Conservation (phyloP, 352 stramenopile genomes). For the Globisporangium spinosum region DNA sequence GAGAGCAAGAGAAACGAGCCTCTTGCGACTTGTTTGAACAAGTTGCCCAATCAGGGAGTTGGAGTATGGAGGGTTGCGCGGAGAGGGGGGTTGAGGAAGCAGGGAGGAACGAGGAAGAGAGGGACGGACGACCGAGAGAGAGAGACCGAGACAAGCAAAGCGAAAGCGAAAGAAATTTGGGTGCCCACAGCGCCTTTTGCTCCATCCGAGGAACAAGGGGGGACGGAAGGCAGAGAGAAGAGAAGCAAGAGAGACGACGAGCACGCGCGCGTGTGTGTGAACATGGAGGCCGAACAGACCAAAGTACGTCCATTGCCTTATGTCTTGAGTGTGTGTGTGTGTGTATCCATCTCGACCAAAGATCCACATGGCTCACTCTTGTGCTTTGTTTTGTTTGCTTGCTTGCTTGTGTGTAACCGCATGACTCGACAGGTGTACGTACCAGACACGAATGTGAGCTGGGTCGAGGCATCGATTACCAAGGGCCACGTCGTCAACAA, state of each 20-base stretch:
- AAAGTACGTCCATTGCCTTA: constrained; percentile 10
- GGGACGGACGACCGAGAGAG: background rate
- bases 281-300: constrained; percentile 23
- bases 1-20: constrained; percentile 8
- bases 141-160: background rate
- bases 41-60: background rate
- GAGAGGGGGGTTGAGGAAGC: background rate
- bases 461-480: constrained; percentile 80
- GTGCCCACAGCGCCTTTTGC: constrained; percentile 18
- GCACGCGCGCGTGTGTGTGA: constrained; percentile 4
- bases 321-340: background rate
- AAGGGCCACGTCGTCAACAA: constrained; percentile 80
- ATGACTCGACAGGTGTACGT: constrained; percentile 76
- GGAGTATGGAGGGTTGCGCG: background rate
- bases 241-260: background rate
- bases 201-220: constrained; percentile 14
- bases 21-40: background rate
- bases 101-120: constrained; percentile 4
- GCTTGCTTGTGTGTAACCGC: constrained; percentile 10
- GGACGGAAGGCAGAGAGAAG: constrained; percentile 10
- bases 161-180: constrained; percentile 16
- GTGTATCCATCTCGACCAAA: constrained; percentile 4
- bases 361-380: constrained; percentile 7
- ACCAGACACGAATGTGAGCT: constrained; percentile 69
- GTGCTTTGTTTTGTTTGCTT: background rate